Evolutionary conservation across 2,329 filamentous ascomycete species (phyloP).

Genomic region (Dryadomyces quercus-mongolicae): DNA sequence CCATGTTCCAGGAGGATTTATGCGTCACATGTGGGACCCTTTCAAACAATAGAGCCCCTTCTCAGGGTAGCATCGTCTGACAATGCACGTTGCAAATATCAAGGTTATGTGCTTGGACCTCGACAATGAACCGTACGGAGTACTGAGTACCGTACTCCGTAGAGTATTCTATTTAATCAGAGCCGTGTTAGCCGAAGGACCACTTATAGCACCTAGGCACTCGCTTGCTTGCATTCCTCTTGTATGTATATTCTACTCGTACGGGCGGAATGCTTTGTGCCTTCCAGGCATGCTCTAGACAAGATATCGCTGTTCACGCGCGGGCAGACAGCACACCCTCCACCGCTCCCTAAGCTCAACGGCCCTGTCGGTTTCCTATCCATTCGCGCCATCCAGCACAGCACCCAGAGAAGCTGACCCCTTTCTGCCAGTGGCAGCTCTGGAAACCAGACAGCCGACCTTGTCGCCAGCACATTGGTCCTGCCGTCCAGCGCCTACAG

Average conservation of each 20-base stretch:
- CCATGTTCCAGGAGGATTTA: not conserved
- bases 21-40: not conserved
- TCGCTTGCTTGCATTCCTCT: not conserved
- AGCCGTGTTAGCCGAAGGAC: too few species aligned
- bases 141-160: too few species aligned
- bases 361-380: slow-evolving; percentile 1
- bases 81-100: too few species aligned
- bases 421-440: not conserved
- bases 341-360: not conserved
- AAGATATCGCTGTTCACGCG: not conserved
- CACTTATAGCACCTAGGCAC: not conserved
- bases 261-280: not conserved
- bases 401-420: not conserved
- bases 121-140: not conserved
- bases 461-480: not conserved
- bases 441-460: not conserved
- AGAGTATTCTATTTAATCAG: too few species aligned
- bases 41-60: not conserved
- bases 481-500: not conserved
- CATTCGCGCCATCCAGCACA: not conserved
- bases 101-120: not conserved
- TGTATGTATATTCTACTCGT: slow-evolving; percentile 1
- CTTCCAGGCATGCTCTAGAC: not conserved
- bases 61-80: too few species aligned
- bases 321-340: not conserved